phyloP scores from a whole-genome alignment of 108 stramenopile species.

The Nitzschia putrida region DNA sequence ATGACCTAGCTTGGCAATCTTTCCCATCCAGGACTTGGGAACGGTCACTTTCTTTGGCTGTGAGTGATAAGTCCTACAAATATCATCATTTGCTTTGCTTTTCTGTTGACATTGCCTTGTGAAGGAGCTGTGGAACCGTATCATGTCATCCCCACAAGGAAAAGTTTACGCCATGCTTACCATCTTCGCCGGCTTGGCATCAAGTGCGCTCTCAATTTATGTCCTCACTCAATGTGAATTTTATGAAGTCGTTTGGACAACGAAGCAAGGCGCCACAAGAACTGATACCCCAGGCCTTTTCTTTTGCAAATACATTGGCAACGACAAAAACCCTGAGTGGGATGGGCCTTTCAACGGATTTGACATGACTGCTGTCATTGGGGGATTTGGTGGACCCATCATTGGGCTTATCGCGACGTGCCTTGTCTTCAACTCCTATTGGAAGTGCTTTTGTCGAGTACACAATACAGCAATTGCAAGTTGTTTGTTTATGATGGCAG shows the following conservation, averaged over 20 bases:
- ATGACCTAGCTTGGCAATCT: too few species aligned
- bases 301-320: conserved; percentile 6
- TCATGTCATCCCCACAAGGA: conserved; percentile 1
- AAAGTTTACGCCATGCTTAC: not conserved
- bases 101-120: not conserved
- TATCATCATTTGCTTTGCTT: too few species aligned
- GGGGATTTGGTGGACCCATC: not conserved
- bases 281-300: conserved; percentile 11
- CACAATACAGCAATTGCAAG: conserved; percentile 2
- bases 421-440: not conserved
- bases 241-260: conserved; percentile 10
- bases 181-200: not conserved
- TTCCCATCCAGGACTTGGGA: too few species aligned
- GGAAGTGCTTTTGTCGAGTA: conserved; percentile 9
- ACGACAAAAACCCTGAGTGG: not conserved
- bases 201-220: not conserved
- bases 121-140: too few species aligned
- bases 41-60: too few species aligned
- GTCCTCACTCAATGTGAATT: conserved; percentile 14
- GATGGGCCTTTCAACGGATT: conserved; percentile 13
- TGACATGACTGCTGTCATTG: conserved; percentile 3
- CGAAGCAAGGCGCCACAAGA: not conserved
- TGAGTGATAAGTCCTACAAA: too few species aligned
- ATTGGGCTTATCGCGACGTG: conserved; percentile 2
- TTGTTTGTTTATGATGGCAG: conserved; percentile 23